Conservation (phyloP, 73 alveolate genomes). For the Effrenium voratum region DNA sequence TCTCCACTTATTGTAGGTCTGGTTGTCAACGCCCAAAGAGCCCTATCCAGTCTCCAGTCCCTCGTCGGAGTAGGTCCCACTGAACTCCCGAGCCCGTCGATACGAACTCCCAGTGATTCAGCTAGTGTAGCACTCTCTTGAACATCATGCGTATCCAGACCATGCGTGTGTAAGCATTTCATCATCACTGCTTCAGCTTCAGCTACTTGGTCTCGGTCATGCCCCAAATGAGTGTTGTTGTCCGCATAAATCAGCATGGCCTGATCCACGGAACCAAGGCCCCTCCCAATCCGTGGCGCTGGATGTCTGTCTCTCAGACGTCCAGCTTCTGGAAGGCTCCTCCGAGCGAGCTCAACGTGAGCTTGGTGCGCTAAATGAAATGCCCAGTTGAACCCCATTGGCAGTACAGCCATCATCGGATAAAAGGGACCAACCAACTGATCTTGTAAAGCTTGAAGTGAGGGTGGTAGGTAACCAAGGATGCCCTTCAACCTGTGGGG, state of each 20-base stretch:
- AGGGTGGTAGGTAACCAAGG: neutral
- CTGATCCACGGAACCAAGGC: neutral
- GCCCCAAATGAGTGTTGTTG: neutral
- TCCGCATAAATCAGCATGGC: conserved; percentile 1
- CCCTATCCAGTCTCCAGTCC: conserved; percentile 27
- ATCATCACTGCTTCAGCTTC: neutral
- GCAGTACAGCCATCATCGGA: neutral
- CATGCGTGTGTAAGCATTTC: neutral
- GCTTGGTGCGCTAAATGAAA: neutral
- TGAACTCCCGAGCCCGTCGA: neutral
- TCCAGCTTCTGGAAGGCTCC: neutral
- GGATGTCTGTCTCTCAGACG: neutral
- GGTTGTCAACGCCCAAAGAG: neutral
- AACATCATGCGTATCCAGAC: neutral
- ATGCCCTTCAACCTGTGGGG: neutral
- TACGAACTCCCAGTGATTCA: neutral
- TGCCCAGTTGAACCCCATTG: neutral
- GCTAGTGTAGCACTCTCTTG: neutral
- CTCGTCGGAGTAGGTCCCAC: neutral
- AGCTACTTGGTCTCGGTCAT: neutral
- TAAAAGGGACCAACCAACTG: neutral
- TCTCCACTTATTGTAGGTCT: neutral
- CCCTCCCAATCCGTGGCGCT: neutral
- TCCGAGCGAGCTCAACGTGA: neutral
- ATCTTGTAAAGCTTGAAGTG: neutral